Conservation (phyloP, 2,329 filamentous ascomycete genomes). For the Aspergillus fijiensis region DNA sequence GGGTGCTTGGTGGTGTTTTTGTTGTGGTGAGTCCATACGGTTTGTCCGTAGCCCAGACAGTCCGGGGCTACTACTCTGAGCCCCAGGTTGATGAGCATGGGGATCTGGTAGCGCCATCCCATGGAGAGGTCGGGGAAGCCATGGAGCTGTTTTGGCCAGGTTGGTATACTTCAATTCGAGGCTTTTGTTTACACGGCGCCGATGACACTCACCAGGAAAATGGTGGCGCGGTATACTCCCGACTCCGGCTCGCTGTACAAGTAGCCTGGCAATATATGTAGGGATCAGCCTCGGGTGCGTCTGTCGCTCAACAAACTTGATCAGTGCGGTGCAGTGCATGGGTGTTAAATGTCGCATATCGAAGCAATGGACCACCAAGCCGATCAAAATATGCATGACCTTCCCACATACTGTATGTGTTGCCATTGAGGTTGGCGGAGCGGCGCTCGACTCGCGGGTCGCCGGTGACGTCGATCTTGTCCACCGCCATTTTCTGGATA, state of each 20-base stretch:
- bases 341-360: background rate
- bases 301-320: background rate
- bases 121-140: slow-evolving; percentile 82
- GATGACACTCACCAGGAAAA: slow-evolving; percentile 50
- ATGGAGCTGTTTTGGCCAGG: slow-evolving; percentile 53
- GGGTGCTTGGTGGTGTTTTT: background rate
- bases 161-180: too few relatives aligned
- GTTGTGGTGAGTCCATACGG: slow-evolving; percentile 44
- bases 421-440: slow-evolving; percentile 64
- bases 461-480: slow-evolving; percentile 62
- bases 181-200: background rate
- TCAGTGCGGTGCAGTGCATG: too few relatives aligned
- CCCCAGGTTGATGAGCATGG: slow-evolving; percentile 67
- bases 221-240: slow-evolving; percentile 49
- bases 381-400: background rate
- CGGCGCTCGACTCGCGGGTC: slow-evolving; percentile 67
- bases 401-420: slow-evolving; percentile 60
- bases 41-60: slow-evolving; percentile 81
- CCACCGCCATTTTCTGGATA: slow-evolving; percentile 48
- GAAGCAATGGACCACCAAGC: background rate
- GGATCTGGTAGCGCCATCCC: slow-evolving; percentile 89
- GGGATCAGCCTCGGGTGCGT: slow-evolving; percentile 5
- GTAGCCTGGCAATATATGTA: slow-evolving; percentile 44
- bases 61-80: slow-evolving; percentile 81
- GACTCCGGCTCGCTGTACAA: slow-evolving; percentile 51